Base-by-base conservation (phyloP, 768 basidiomycete species). In the Cystobasidiopsis lactophilus region DNA sequence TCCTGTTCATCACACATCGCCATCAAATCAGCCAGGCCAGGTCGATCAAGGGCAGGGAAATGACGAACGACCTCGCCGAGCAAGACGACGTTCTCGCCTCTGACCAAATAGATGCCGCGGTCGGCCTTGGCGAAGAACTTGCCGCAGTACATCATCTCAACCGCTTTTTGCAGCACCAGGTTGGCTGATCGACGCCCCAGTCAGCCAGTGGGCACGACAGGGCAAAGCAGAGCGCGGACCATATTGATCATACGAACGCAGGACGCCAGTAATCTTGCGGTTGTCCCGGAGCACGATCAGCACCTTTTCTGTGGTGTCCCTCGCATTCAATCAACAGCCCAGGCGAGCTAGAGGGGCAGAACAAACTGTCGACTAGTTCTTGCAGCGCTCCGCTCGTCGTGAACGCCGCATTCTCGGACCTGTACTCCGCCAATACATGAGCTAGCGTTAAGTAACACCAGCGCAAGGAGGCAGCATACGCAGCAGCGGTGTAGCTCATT, bases 291-390 rank as follows among this genome's bases (percentile, higher is more conserved):
- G 73, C 63, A 96, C 78, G 51, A 98, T 89, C 52, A 98, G 74
- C 78, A 98, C 91, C 77, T 95, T 96, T 74, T 95, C 93, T 98
- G 63, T 23, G 23, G 48, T 7, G 23, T 4, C 21, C 35, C 4
- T 7, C 23, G 38, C 5, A 27, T n/a, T 24, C 10, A 30, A 33
- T 11, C 5, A 18, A 19, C 13, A 38, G 7, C 13, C 31, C 10
- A 27, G 41, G 24, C 19, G 3, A 11, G 21, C 13, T 9, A 18
- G 24, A 19, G 30, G 39, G 40, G 30, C 7, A 23, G 7, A n/a
- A 69, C 93, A 80, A 79, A 98, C 93, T 93, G 80, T 98, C 93
- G 72, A 98, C 93, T 69, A 86, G 86, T 75, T 96, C 93, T 69
- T 95, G 83, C 59, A 98, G 77, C 59, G 91, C 88, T 64, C 93